Percentiles rank a stretch among this genome's conserved stretches.
Conservation (phyloP, 2,329 filamentous ascomycete genomes). For the Fusarium odoratissimum region DNA sequence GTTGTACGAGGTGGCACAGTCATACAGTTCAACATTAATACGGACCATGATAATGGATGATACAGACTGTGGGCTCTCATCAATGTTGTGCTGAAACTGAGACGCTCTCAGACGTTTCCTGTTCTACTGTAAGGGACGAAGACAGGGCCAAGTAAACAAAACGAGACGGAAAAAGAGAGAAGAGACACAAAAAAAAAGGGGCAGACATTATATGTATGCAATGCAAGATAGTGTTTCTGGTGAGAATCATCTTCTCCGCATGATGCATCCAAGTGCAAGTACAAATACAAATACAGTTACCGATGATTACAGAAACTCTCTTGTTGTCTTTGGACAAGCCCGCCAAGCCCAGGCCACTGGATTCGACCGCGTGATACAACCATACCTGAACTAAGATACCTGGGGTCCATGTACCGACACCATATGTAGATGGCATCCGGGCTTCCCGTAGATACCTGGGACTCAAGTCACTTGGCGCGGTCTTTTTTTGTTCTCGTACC, state of each 20-base stretch:
- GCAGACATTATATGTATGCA: neutral
- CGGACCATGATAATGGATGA: neutral
- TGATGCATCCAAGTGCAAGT: neutral
- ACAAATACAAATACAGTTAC: neutral
- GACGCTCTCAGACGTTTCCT: conserved; percentile 24
- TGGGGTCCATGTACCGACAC: neutral
- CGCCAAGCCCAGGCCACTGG: conserved; percentile 27
- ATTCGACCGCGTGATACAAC: conserved; percentile 25
- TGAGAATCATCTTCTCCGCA: conserved; percentile 8
- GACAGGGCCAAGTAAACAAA: conserved; percentile 14
- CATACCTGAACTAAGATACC: conserved; percentile 1
- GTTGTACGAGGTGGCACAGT: conserved; percentile 21
- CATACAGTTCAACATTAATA: neutral
- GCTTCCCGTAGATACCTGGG: conserved; percentile 9
- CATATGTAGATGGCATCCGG: neutral
- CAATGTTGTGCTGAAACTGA: conserved; percentile 23
- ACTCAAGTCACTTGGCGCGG: neutral
- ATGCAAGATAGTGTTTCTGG: conserved; percentile 5
- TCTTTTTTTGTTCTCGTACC: conserved; percentile 25
- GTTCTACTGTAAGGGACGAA: neutral
- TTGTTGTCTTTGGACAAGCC: conserved; percentile 10
- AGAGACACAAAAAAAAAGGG: conserved; percentile 2
- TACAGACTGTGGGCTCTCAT: conserved; percentile 2
- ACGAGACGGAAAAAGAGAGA: conserved; percentile 2
- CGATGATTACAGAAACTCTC: neutral